A percentile compares a stretch with the other conserved stretches of the same genome.
phyloP scores from a whole-genome alignment of 345 rosid genomes.

The Abelmoschus esculentus region DNA sequence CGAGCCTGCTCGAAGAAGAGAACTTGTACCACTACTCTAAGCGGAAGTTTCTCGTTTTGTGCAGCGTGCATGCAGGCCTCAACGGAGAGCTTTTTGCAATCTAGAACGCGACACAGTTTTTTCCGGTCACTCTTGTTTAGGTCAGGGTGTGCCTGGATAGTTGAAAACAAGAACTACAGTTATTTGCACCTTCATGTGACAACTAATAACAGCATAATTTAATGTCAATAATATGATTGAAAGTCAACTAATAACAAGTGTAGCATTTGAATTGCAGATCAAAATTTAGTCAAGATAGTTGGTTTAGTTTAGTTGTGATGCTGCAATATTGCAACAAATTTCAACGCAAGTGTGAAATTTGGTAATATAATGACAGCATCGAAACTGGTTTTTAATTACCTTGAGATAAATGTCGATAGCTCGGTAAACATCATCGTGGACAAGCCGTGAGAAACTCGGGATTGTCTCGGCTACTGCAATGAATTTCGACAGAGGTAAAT shows the following conservation, averaged over 20 bases:
- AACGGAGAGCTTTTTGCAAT: conserved; percentile 92
- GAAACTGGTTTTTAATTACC: conserved; percentile 41
- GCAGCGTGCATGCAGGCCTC: conserved; percentile 99
- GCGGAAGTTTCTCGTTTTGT: conserved; percentile 78
- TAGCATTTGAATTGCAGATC: not conserved
- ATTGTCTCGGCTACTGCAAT: conserved; percentile 62
- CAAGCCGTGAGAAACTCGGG: conserved; percentile 76
- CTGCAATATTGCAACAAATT: conserved; percentile 15
- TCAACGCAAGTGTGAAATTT: not conserved
- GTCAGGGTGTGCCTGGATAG: conserved; percentile 64
- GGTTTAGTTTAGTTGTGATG: conserved; percentile 30
- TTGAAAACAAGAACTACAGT: not conserved
- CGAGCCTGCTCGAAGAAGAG: conserved; percentile 92
- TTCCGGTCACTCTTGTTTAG: conserved; percentile 82
- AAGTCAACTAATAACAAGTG: conserved; percentile 2
- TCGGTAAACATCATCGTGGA: conserved; percentile 85
- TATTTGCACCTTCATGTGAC: not conserved
- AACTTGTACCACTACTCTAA: conserved; percentile 94
- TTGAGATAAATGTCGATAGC: conserved; percentile 96
- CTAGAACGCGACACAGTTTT: conserved; percentile 63
- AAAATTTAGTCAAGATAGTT: conserved; percentile 31
- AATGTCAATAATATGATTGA: not conserved
- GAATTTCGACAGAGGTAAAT: conserved; percentile 77
- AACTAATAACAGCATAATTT: not conserved
- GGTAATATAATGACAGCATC: not conserved